Conservation (phyloP, 208 protist genomes). For the Crithidia brevicula region DNA sequence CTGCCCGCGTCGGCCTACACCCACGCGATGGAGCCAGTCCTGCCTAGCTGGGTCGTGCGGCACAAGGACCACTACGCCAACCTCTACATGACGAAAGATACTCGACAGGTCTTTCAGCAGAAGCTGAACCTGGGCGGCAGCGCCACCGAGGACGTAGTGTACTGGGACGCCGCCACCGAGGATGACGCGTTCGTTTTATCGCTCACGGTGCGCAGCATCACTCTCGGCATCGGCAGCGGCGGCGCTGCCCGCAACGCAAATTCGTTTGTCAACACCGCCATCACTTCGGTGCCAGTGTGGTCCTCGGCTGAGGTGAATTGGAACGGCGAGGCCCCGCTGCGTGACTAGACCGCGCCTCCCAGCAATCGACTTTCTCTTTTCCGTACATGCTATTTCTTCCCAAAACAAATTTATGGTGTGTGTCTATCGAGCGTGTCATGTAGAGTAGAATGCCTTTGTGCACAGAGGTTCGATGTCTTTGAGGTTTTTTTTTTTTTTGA, state of each 20-base stretch:
- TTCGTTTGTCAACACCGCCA: slow-evolving; percentile 58
- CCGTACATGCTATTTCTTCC: background rate
- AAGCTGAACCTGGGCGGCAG: slow-evolving; percentile 47
- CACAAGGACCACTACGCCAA: slow-evolving; percentile 62
- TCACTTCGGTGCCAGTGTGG: slow-evolving; percentile 67
- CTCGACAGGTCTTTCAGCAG: slow-evolving; percentile 59
- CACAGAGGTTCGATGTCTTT: too few species aligned
- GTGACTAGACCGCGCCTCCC: slow-evolving; percentile 18
- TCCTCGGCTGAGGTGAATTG: slow-evolving; percentile 56
- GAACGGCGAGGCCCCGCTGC: slow-evolving; percentile 59
- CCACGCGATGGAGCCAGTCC: slow-evolving; percentile 43
- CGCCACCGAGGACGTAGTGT: slow-evolving; percentile 60
- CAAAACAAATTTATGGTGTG: too few species aligned
- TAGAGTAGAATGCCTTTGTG: too few species aligned
- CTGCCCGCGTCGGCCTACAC: slow-evolving; percentile 19
- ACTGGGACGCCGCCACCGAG: slow-evolving; percentile 66
- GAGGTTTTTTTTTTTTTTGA: too few species aligned
- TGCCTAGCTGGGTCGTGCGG: slow-evolving; percentile 83
- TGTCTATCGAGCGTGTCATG: too few species aligned
- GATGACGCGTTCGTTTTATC: slow-evolving; percentile 59
- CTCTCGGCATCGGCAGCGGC: slow-evolving; percentile 4
- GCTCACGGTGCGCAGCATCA: slow-evolving; percentile 39
- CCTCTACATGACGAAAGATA: slow-evolving; percentile 76
- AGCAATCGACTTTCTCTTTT: slow-evolving; percentile 28
- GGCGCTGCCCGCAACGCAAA: slow-evolving; percentile 21